Evolutionary conservation across 1,139 yeast genomes (phyloP), one percentile per base, ranked within the genome.

Genomic region (Yamadazyma pseudoaaseri): DNA sequence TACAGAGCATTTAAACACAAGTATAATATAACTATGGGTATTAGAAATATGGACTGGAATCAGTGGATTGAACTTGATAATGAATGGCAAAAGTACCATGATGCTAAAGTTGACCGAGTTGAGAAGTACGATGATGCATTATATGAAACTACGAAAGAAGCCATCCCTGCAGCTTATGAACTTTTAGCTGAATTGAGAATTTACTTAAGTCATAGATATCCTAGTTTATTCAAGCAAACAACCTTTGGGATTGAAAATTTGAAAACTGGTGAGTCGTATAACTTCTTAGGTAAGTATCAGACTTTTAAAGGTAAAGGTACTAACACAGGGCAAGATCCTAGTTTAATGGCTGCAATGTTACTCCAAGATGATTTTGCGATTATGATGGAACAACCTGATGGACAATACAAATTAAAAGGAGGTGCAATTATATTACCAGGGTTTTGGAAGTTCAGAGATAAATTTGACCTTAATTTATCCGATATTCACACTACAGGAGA

Each of bases 331-430:
- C 70, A 66, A 38, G 83, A 79, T 49, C 86, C 86, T 13, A 70
- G 74, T 67, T 58, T 67, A 26, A 74, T 78, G 45, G 78, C 78
- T 7, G 72, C 82, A 3, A 66, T 70, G 44, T 61, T 79, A 51
- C 56, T 74, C n/a, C 86, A 81, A 54, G 86, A 81, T 53, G 86
- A 81, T 53, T 53, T 79, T 35, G 86, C 86, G 1, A 64, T 81
- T 15, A 76, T 81, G 82, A 58, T 78, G 37, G 86, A 79, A 49
- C 64, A 67, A 36, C 66, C 64, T 25, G 66, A 76, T 26, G 85
- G 84, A 5, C 66, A 70, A 33, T 79, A 78, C 49, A 60, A 62
- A 27, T 61, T 80, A 33, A 75, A 72, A 45, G 78, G 75, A 16
- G 86, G 85, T 2, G 76, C 81, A 5, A 73, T 80, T 31, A 62